Conservation (phyloP, 176 grass and related monocot species). For the Lolium multiflorum region DNA sequence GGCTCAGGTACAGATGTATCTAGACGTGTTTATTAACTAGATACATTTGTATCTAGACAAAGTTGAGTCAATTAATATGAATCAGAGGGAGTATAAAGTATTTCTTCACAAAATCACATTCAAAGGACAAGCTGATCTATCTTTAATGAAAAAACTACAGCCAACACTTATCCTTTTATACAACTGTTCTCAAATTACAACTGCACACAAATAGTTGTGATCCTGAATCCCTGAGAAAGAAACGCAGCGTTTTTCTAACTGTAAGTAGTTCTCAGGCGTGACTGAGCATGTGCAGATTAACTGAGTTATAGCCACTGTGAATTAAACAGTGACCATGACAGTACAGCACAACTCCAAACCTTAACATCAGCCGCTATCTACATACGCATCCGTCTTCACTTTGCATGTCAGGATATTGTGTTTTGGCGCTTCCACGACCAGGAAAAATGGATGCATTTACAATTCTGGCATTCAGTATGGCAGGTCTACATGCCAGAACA, state of each 20-base stretch:
- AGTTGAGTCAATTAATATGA: too few species aligned
- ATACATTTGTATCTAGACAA: too few species aligned
- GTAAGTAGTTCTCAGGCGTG: background rate
- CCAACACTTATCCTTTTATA: slow-evolving; percentile 7
- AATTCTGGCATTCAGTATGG: background rate
- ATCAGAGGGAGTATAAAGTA: too few species aligned
- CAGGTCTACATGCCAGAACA: background rate
- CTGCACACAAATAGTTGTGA: background rate
- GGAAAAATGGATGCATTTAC: slow-evolving; percentile 1
- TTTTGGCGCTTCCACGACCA: background rate
- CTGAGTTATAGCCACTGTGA: background rate
- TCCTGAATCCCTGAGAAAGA: background rate
- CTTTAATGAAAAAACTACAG: background rate
- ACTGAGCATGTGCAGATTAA: background rate
- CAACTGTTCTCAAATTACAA: background rate
- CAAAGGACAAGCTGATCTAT: background rate
- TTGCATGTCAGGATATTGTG: background rate
- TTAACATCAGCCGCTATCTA: background rate
- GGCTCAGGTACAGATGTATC: too few species aligned
- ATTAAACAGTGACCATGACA: background rate
- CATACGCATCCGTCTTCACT: background rate
- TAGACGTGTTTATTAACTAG: too few species aligned
- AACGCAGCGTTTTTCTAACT: background rate
- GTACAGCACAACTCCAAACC: background rate
- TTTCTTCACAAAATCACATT: background rate